Base-by-base conservation (phyloP, 331 rosid species). In the Rhamnella rubrinervis region DNA sequence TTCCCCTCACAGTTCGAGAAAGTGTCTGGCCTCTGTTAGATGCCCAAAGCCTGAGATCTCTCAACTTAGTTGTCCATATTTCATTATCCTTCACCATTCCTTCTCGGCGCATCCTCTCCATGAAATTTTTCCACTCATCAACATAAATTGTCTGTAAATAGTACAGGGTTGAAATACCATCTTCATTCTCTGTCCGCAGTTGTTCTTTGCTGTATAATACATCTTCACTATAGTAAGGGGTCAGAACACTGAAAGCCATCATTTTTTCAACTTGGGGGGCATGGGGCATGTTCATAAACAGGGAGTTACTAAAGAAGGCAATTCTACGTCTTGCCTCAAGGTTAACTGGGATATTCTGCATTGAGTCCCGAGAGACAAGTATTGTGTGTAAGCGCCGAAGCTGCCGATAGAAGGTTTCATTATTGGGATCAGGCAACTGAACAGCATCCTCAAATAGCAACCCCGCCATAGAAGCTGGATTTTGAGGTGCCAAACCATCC, bases 211-310 rank as follows among this genome's bases (percentile, higher is more conserved):
- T 87, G 78, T 40, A 89, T 67, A 87, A 37, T 37, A 95, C 99
- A 10, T 95, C 99, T 72, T 95, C 99, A 66, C 76, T 87, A 49
- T 95, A 95, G 77, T 95, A 95, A 18, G 99, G 99, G 59, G 99
- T 95, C 62, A 91, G 74, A 66, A 95, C 99, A 86, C 98, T 95
- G 78, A 95, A 95, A 55, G 97, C 88, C 95, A 95, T 81, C 97
- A 93, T 93, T 79, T 93, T 95, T 96, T 95, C 99, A 73, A 91
- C 99, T 74, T 86, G 99, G 63, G 97, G 99, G 26, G 99, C 99
- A 70, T 85, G 99, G 69, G 99, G 99, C 83, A 95, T 87, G 83
- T 80, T 87, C 99, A 95, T 95, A 81, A 95, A 95, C 60, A 95
- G 89, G 39, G 99, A 95, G 87, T 95, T 95, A 70, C 99, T 91